phyloP scores from a whole-genome alignment of 176 grass and related monocot genomes.

The Bromus sterilis region DNA sequence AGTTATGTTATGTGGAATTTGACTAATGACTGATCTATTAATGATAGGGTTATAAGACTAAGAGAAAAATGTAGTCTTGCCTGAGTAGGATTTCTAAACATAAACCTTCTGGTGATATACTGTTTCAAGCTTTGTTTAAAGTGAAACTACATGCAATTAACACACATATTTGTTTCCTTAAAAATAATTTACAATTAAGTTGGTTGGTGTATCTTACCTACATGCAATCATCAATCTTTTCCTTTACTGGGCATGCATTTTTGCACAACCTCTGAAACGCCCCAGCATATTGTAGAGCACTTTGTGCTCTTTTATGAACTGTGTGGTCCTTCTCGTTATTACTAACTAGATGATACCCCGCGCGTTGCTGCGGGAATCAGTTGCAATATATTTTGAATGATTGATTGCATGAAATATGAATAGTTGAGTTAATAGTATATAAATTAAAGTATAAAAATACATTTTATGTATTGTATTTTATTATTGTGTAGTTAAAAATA shows the following conservation, averaged over 20 bases:
- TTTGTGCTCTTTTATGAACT: background rate
- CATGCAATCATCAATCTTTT: background rate
- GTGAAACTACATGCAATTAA: too few species aligned
- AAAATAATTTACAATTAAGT: background rate
- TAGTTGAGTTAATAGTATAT: too few species aligned
- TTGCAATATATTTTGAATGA: too few species aligned
- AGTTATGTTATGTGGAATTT: background rate
- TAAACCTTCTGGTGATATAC: background rate
- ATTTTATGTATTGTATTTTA: too few species aligned
- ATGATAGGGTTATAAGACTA: constrained; percentile 9
- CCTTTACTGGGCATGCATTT: background rate
- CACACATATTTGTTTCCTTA: background rate
- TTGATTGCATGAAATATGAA: too few species aligned
- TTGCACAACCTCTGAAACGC: background rate
- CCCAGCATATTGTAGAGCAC: background rate
- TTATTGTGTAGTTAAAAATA: too few species aligned
- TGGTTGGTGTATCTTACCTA: background rate
- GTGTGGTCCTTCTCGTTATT: background rate
- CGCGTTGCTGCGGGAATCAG: too few species aligned
- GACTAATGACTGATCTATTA: background rate
- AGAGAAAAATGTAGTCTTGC: background rate
- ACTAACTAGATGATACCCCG: too few species aligned
- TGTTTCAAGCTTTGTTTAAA: background rate
- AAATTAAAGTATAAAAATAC: too few species aligned
- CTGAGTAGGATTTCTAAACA: background rate